Percentiles rank a stretch among this genome's conserved stretches.
These are phyloP conservation scores for Austroboletus olivaceoglutinosus DNA, from an alignment of 1,284 basidiomycete genomes.

Conservation along the genomic window DNA sequence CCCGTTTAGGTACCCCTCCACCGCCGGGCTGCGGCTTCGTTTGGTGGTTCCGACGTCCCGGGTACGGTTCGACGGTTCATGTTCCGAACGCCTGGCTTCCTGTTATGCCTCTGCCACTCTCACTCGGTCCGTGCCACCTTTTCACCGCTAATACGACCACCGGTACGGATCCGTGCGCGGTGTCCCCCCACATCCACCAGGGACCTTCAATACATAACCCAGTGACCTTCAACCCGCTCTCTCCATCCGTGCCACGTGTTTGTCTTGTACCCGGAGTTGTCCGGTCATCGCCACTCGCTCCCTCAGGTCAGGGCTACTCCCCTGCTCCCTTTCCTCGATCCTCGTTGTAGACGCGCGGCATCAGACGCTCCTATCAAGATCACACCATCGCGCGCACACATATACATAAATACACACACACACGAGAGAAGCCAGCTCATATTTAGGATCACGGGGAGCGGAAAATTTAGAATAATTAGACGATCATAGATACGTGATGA, in stretches of 20 bases:
- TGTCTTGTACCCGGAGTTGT: not conserved
- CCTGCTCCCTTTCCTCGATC: not conserved
- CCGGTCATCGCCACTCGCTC: not conserved
- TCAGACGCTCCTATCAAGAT: not conserved
- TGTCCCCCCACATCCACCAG: not conserved
- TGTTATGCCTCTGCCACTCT: not conserved
- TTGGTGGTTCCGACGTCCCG: not conserved
- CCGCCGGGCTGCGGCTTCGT: not conserved
- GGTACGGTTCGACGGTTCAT: not conserved
- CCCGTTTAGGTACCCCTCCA: not conserved
- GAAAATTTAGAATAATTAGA: not conserved
- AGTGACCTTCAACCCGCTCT: not conserved
- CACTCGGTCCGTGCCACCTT: not conserved
- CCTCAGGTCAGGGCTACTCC: not conserved
- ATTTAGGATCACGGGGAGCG: not conserved
- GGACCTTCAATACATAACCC: not conserved
- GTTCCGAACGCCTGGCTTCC: not conserved
- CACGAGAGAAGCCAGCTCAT: not conserved
- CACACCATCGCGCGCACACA: not conserved
- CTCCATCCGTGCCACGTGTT: not conserved
- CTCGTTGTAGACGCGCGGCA: not conserved
- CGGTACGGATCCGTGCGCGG: not conserved
- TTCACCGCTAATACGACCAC: not conserved
- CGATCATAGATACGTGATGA: not conserved
- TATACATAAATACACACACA: not conserved